Percentiles rank a stretch among this genome's conserved stretches.
phyloP scores from a whole-genome alignment of 352 stramenopile species.

The Globisporangium viniferum region DNA sequence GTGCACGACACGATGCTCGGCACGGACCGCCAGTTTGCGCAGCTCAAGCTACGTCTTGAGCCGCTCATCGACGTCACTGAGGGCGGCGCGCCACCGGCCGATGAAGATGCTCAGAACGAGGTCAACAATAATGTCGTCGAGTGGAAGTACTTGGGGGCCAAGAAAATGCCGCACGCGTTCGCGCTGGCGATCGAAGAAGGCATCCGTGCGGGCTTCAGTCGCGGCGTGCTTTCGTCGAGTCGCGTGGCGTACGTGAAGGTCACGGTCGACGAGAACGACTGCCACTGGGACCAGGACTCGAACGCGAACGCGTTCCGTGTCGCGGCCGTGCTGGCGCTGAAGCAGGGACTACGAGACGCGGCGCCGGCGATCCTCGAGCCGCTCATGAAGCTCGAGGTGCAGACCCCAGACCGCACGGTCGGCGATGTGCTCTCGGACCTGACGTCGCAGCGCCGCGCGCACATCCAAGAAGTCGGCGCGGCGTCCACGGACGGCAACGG shows the following conservation, averaged over 20 bases:
- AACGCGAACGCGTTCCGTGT: conserved; percentile 65
- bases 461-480: conserved; percentile 62
- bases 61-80: conserved; percentile 41
- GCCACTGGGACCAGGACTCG: conserved; percentile 60
- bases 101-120: conserved; percentile 19
- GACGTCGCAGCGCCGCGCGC: conserved; percentile 60
- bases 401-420: conserved; percentile 53
- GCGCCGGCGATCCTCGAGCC: conserved; percentile 64
- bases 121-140: conserved; percentile 52
- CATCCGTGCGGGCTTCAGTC: conserved; percentile 48
- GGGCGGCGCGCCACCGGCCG: conserved; percentile 16
- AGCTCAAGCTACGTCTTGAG: conserved; percentile 46
- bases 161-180: conserved; percentile 67
- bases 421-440: conserved; percentile 78
- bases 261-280: conserved; percentile 52
- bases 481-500: conserved; percentile 21
- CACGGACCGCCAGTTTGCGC: conserved; percentile 71
- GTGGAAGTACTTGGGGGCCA: conserved; percentile 42
- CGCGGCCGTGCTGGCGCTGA: conserved; percentile 48
- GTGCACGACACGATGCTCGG: conserved; percentile 65
- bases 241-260: conserved; percentile 69
- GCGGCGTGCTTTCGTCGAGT: conserved; percentile 54
- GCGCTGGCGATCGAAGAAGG: conserved; percentile 67
- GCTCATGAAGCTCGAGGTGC: conserved; percentile 75
- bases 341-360: conserved; percentile 53